phyloP scores from a whole-genome alignment of 148 eudicot genomes.

The Nepenthes mirabilis region DNA sequence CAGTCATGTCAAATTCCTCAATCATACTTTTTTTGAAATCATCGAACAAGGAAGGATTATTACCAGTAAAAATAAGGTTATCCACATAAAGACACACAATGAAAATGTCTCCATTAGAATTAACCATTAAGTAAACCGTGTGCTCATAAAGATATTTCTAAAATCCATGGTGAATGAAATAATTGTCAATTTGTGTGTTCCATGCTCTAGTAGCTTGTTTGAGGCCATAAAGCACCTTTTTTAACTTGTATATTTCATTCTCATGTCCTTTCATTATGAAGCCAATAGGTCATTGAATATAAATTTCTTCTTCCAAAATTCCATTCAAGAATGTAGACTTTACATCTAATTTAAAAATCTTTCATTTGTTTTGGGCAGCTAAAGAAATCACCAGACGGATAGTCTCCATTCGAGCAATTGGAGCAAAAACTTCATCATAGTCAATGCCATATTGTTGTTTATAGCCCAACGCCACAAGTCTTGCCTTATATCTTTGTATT shows the following conservation, averaged over 20 bases:
- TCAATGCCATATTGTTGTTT: background rate
- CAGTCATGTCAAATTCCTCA: constrained; percentile 1
- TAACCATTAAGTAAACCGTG: too few relatives aligned
- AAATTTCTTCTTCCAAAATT: background rate
- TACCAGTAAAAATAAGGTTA: constrained; percentile 3
- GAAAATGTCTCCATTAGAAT: background rate
- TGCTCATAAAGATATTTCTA: too few relatives aligned
- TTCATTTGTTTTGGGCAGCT: background rate
- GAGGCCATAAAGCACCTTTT: background rate
- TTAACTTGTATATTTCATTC: background rate
- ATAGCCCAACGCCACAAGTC: background rate
- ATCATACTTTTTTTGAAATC: background rate
- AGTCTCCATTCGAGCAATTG: background rate
- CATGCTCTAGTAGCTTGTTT: constrained; percentile 2
- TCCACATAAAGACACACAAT: constrained; percentile 2
- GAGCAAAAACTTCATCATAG: background rate
- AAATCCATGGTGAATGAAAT: too few relatives aligned
- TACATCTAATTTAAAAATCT: background rate
- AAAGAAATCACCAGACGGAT: background rate
- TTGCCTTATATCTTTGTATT: background rate
- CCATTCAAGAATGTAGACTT: background rate
- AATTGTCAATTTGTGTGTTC: too few relatives aligned
- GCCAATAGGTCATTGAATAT: background rate
- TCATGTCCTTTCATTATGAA: background rate
- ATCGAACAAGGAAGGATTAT: background rate